Base-by-base conservation (phyloP, 2,329 filamentous ascomycete genomes). In the Trichoderma sp. region DNA sequence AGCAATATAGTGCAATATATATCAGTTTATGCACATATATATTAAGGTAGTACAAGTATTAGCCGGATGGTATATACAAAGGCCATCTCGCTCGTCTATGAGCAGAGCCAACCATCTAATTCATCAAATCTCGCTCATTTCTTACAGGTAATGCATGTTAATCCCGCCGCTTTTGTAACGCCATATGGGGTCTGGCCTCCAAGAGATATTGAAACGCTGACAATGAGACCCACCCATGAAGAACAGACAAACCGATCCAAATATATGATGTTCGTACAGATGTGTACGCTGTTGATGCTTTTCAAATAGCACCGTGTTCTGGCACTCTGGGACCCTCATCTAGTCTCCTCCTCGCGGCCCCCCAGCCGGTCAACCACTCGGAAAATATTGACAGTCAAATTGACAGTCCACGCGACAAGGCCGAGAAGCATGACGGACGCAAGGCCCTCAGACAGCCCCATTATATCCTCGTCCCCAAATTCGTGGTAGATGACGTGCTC, bases 381-480 rank as follows among this genome's bases (percentile, higher is more conserved):
- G 76, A 94, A 90, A 69, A 94, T 89, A 79, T 93, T 97, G 69
- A 97, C 90, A 60, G 91, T 88, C 80, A 98, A 97, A 26, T 93
- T 97, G 78, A 91, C 85, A 70, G 95, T 86, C 95, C 95, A 98
- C n/a, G 93, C 90, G 70, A 96, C 84, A 69, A 97, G 84, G 11
- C 92, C 93, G 69, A 97, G 84, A 63, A 97, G 83, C 74, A 97
- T 85, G 65, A 97, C 91, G 8, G 87, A 90, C 52, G 92, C 91
- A 71, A 98, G 81, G 4, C 91, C 90, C 76, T 89, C 89, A 73
- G 84, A 84, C 63, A 86, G 75, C 46, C 91, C 88, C 54, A 89
- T 83, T 54, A 83, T 79, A 58, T 79, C 70, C 18, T 70, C 72
- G 55, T 78, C 74, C 28, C 76, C 75, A 11, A 79, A 72, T 63